Evolutionary conservation across 1,139 yeast species (phyloP).

Genomic region (Magnusiomyces tetraspermus): DNA sequence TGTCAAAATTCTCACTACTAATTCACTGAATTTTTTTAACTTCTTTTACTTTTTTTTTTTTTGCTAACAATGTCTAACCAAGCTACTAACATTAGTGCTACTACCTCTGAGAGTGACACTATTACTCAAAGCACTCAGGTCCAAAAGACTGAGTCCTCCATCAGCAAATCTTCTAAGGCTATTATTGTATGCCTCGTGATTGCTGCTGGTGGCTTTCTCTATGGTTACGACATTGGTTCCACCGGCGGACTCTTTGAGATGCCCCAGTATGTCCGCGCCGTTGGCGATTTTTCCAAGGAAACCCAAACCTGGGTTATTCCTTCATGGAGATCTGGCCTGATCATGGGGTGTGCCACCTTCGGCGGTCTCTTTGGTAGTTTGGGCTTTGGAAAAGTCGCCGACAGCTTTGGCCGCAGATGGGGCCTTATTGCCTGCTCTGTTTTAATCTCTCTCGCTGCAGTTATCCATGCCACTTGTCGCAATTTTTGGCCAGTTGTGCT

Average conservation of each 20-base stretch:
- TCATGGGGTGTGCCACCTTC: constrained; percentile 45
- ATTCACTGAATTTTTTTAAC: too few relatives aligned
- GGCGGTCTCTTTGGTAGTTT: constrained; percentile 48
- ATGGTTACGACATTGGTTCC: constrained; percentile 52
- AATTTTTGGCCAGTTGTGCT: constrained; percentile 34
- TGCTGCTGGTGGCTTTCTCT: constrained; percentile 47
- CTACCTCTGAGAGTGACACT: not conserved
- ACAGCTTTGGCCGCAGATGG: constrained; percentile 43
- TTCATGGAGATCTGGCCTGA: constrained; percentile 41
- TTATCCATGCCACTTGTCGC: constrained; percentile 44
- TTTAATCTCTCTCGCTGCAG: constrained; percentile 42
- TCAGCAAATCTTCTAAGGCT: not conserved
- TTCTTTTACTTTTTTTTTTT: too few relatives aligned
- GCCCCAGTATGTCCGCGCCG: constrained; percentile 19
- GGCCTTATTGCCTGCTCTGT: constrained; percentile 40
- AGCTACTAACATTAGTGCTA: not conserved
- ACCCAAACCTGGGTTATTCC: constrained; percentile 37
- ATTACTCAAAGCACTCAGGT: not conserved
- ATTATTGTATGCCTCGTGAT: constrained; percentile 27
- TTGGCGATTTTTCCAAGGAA: constrained; percentile 27
- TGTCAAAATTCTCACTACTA: not conserved
- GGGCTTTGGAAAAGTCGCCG: constrained; percentile 42
- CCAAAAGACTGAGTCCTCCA: not conserved
- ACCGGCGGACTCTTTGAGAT: constrained; percentile 50
- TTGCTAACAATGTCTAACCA: not conserved